Evolutionary conservation across 108 stramenopile genomes (phyloP).

Genomic region (Skeletonema tropicum): DNA sequence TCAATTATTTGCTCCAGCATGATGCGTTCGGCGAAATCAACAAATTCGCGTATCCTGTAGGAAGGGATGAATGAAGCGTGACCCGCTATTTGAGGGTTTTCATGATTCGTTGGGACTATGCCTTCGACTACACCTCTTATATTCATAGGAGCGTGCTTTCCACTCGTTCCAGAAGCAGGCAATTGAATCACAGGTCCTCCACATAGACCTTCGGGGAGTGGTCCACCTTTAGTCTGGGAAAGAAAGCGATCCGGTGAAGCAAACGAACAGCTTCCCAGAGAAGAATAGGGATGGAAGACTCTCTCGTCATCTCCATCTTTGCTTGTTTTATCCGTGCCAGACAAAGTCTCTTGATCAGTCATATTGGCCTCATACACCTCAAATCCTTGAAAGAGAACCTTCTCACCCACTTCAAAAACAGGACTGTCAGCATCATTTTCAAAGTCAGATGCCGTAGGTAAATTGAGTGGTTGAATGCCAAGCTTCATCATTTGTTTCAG

Average conservation of each 20-base stretch:
- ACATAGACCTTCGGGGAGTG: slow-evolving; percentile 84
- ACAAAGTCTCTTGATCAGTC: slow-evolving; percentile 31
- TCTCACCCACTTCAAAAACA: slow-evolving; percentile 71
- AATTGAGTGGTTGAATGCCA: slow-evolving; percentile 69
- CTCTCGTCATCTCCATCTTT: slow-evolving; percentile 59
- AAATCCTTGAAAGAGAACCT: slow-evolving; percentile 79
- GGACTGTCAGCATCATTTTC: slow-evolving; percentile 57
- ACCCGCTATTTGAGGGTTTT: slow-evolving; percentile 71
- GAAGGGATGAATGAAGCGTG: slow-evolving; percentile 79
- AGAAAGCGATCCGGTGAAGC: slow-evolving; percentile 80
- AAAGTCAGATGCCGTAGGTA: slow-evolving; percentile 35
- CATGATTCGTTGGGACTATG: slow-evolving; percentile 72
- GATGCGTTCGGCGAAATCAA: slow-evolving; percentile 73
- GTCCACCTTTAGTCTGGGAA: slow-evolving; percentile 62
- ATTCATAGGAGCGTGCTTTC: slow-evolving; percentile 11
- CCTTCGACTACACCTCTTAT: slow-evolving; percentile 86
- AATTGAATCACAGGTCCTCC: slow-evolving; percentile 78
- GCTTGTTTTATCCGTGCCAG: slow-evolving; percentile 1
- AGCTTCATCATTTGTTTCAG: slow-evolving; percentile 60
- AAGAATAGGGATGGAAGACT: slow-evolving; percentile 66
- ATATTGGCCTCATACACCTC: slow-evolving; percentile 64
- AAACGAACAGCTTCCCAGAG: slow-evolving; percentile 60
- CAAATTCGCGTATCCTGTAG: slow-evolving; percentile 65
- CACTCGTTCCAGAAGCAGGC: neutral
- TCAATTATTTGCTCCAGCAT: slow-evolving; percentile 80